Conservation (phyloP, 441 rosid species). For the Brassica hybrid region DNA sequence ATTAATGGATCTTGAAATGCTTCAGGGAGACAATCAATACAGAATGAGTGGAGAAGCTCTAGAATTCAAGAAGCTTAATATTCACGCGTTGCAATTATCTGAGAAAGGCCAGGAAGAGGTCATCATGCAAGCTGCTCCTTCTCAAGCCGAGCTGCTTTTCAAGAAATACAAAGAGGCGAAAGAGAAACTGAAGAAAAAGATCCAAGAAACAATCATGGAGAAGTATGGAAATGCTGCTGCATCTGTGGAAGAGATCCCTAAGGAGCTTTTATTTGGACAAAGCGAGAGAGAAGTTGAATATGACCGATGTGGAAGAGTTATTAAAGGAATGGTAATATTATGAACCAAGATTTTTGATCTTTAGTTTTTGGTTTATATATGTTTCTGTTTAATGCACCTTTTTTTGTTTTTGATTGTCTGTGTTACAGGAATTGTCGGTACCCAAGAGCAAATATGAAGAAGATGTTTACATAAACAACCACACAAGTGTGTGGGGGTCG, state of each 20-base stretch:
- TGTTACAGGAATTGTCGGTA: constrained; percentile 35
- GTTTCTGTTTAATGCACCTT: background rate
- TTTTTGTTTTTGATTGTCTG: background rate
- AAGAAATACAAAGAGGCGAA: constrained; percentile 60
- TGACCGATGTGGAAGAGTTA: constrained; percentile 51
- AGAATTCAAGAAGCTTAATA: constrained; percentile 73
- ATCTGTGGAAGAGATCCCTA: constrained; percentile 63
- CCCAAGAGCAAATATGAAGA: constrained; percentile 60
- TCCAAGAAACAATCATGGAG: constrained; percentile 64
- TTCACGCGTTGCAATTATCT: constrained; percentile 71
- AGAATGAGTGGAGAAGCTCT: constrained; percentile 75
- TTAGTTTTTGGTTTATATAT: background rate
- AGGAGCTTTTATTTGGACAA: constrained; percentile 68
- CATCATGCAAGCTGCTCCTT: constrained; percentile 84
- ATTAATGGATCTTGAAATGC: background rate
- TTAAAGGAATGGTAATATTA: constrained; percentile 42
- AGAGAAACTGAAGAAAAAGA: constrained; percentile 61
- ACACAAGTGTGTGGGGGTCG: constrained; percentile 69
- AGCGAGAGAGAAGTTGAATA: constrained; percentile 69
- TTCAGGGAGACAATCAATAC: constrained; percentile 76
- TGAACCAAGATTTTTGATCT: no score
- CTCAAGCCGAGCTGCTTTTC: constrained; percentile 74
- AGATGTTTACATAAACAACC: constrained; percentile 54
- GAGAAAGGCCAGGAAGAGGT: constrained; percentile 77
- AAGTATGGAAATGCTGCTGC: constrained; percentile 87